Evolutionary conservation across 371 early-diverging fungal species (phyloP), one percentile per base, ranked within the genome.

Genomic region (Rozella allomycis): DNA sequence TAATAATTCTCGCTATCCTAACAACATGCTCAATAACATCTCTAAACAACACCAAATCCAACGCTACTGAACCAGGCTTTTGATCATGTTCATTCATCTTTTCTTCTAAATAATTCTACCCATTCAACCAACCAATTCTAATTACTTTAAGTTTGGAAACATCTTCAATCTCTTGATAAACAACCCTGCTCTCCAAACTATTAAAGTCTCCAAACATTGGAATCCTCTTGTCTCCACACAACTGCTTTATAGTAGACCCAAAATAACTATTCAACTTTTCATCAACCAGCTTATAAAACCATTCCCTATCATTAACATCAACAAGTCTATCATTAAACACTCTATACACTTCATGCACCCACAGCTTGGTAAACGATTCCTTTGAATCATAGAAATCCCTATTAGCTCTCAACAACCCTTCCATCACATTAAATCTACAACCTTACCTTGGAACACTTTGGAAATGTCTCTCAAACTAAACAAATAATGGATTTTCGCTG

Each of bases 1-100:
- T 35, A 7, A 67, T 36, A 4, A 65, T 49, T 3, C 67, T 43
- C 1, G 55, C 46, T 17, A 66, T 50, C 12, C 64, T 35, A 40
- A 54, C 55, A 26, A 66, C 57, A 39, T 66, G 66, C 30, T 64
- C 58, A 11, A 65, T 54, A 10, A 65, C 65, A 34, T 64, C 64
- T 3, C 45, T 17, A 37, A 64, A 64, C 18, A 66, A 45, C 6
- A 66, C 62, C 4, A 66, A 34, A 29, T 61, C 57, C 10, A 59
- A 50, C 30, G 52, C 58, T 6, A 63, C 34, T 27, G 50, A 55
- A 3, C 63, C 65, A 1, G 65, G 57, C 40, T 64, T 60, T 20
- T 23, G 13, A 42, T 64, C 62, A 39, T 61, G 59, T 17, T 61
- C 61, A 6, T 31, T 14, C n/a, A 59, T 43, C 29, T 55, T 57